These are phyloP conservation scores for Skeletonema grethae DNA, from an alignment of 108 stramenopile species.

Conservation along the genomic window DNA sequence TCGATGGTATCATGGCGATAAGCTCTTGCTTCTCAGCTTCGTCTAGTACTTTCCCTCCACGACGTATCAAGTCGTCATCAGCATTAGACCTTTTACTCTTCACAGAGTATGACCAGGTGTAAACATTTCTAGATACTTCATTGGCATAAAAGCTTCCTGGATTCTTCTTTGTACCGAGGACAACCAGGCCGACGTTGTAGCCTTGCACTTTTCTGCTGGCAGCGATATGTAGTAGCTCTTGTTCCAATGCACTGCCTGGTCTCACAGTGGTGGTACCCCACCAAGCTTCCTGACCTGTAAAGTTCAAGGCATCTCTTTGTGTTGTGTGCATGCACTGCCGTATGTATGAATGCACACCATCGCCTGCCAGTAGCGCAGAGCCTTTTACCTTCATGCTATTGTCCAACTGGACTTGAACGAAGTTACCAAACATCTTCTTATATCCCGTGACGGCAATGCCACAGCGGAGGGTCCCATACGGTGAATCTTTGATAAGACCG, in stretches of 20 bases:
- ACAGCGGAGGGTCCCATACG: not conserved
- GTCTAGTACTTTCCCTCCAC: constrained; percentile 22
- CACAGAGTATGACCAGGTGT: constrained; percentile 1
- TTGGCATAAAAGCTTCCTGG: constrained; percentile 6
- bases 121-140: constrained; percentile 8
- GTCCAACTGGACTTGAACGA: constrained; percentile 9
- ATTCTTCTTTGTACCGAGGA: constrained; percentile 4
- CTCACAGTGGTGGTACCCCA: constrained; percentile 29
- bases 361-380: constrained; percentile 29
- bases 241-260: constrained; percentile 22
- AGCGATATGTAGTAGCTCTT: not conserved
- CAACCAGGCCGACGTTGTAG: constrained; percentile 5
- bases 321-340: constrained; percentile 17
- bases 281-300: constrained; percentile 16
- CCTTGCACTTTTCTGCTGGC: constrained; percentile 10
- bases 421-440: not conserved
- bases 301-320: constrained; percentile 15
- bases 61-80: constrained; percentile 29
- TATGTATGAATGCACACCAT: constrained; percentile 32
- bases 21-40: constrained; percentile 24
- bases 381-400: constrained; percentile 21
- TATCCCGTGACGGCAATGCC: not conserved
- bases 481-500: constrained; percentile 3
- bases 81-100: not conserved
- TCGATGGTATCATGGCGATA: constrained; percentile 3